Conservation (phyloP, 2,329 filamentous ascomycete genomes). For the Apiospora arundinis region DNA sequence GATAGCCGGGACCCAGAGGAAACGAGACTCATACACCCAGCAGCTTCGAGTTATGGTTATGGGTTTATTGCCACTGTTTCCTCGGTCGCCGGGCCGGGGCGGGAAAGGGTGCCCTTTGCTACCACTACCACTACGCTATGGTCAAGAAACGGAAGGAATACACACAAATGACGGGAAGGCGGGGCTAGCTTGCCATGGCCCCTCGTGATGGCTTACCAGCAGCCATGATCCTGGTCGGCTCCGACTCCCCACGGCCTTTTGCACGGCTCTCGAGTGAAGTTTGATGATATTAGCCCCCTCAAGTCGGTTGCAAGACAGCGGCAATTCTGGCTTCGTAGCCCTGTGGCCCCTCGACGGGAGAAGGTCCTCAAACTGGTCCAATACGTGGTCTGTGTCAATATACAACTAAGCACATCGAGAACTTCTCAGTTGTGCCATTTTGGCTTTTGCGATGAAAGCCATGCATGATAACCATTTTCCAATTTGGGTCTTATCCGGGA, state of each 20-base stretch:
- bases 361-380: not conserved
- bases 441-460: not conserved
- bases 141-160: not conserved
- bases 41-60: conserved; percentile 3
- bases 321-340: not conserved
- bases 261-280: not conserved
- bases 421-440: not conserved
- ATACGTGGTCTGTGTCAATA: conserved; percentile 17
- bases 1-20: not conserved
- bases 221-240: conserved; percentile 13
- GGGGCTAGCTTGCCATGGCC: not conserved
- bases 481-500: not conserved
- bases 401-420: not conserved
- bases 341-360: not conserved
- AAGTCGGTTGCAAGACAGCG: conserved; percentile 10
- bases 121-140: not conserved
- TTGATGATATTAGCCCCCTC: not conserved
- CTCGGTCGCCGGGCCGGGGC: not conserved
- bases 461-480: not conserved
- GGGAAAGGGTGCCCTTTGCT: not conserved
- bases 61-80: not conserved
- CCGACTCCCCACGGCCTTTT: conserved; percentile 5
- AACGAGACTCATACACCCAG: conserved; percentile 3
- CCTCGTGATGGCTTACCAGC: conserved; percentile 6
- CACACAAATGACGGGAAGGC: conserved; percentile 11